Evolutionary conservation across 257 asterid species (phyloP).

Genomic region (Gentiana straminea): DNA sequence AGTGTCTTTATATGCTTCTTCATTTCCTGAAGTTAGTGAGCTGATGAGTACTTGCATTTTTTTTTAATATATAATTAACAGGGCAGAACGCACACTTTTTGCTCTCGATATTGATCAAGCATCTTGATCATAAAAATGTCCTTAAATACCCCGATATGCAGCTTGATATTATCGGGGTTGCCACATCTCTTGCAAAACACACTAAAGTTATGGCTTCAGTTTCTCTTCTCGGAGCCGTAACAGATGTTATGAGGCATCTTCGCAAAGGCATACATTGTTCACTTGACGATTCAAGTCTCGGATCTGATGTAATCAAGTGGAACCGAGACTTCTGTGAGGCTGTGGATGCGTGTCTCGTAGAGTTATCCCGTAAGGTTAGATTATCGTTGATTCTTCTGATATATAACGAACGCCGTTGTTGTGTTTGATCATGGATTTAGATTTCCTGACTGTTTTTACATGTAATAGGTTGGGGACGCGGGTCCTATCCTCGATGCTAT

Average conservation of each 20-base stretch:
- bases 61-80: conserved; percentile 15
- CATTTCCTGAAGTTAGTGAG: neutral
- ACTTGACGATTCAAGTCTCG: conserved; percentile 59
- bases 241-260: conserved; percentile 83
- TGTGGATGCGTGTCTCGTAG: conserved; percentile 75
- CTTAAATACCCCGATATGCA: conserved; percentile 75
- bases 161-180: conserved; percentile 69
- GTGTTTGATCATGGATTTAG: too few species aligned
- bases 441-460: conserved; percentile 1
- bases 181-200: conserved; percentile 51
- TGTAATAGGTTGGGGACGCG: conserved; percentile 74
- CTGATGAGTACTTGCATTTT: neutral
- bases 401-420: too few species aligned
- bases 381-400: neutral
- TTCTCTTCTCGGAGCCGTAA: conserved; percentile 69
- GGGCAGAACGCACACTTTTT: conserved; percentile 74
- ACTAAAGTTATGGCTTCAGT: conserved; percentile 59
- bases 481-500: conserved; percentile 74
- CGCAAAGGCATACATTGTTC: conserved; percentile 77
- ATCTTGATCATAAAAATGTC: conserved; percentile 83
- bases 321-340: conserved; percentile 56
- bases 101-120: conserved; percentile 76
- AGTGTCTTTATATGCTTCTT: too few species aligned
- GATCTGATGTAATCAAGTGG: conserved; percentile 59
- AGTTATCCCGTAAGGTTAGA: conserved; percentile 60